Conservation (phyloP, 1,284 basidiomycete genomes). For the Tylopilus sp. region DNA sequence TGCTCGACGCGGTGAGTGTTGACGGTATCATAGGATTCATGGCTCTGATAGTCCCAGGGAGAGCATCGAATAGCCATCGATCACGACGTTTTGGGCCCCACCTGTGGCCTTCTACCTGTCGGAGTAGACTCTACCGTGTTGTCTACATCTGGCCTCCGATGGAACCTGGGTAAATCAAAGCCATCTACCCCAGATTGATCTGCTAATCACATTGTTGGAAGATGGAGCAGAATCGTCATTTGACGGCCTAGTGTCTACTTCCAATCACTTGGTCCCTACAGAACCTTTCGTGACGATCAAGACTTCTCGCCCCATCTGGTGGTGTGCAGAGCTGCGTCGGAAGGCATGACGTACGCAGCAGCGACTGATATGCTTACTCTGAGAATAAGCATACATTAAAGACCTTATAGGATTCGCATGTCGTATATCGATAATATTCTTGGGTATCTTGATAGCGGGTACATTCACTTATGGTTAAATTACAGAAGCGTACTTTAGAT, state of each 20-base stretch:
- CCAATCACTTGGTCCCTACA: constrained; percentile 85
- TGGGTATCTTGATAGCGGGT: no score
- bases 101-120: constrained; percentile 94
- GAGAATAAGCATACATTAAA: no score
- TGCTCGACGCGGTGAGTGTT: constrained; percentile 77
- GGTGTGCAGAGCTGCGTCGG: constrained; percentile 76
- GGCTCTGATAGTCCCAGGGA: constrained; percentile 63
- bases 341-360: constrained; percentile 10
- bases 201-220: constrained; percentile 37
- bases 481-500: no score
- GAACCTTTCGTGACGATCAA: constrained; percentile 73
- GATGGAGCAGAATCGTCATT: constrained; percentile 78
- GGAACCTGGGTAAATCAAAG: constrained; percentile 82
- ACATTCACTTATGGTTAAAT: no score
- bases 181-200: constrained; percentile 4
- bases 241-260: constrained; percentile 88
- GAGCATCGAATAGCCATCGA: constrained; percentile 84
- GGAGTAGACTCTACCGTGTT: constrained; percentile 83
- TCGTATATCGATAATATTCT: no score
- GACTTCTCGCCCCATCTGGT: constrained; percentile 89
- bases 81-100: constrained; percentile 81
- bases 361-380: no score
- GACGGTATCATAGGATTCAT: no score
- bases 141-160: constrained; percentile 87
- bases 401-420: no score